phyloP scores from a whole-genome alignment of 1,139 yeast genomes.

The Geotrichum phurueaensis region DNA sequence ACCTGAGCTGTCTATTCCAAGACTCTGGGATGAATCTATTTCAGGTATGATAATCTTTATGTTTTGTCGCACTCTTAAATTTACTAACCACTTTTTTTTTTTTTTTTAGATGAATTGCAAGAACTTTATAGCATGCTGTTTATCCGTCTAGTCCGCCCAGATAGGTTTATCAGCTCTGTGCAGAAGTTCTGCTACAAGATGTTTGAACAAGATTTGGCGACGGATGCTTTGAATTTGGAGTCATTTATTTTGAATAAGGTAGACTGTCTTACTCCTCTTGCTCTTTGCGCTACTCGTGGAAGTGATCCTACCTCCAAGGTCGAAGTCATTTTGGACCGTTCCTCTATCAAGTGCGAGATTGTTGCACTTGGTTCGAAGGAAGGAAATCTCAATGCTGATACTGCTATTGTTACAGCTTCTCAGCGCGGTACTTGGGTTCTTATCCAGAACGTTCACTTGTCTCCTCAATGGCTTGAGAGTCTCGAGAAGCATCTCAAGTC shows the following conservation, averaged over 20 bases:
- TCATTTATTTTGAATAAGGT: constrained; percentile 21
- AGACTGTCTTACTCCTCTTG: constrained; percentile 37
- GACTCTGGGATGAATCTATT: constrained; percentile 16
- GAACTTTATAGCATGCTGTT: constrained; percentile 21
- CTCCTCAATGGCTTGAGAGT: constrained; percentile 55
- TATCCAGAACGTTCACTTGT: constrained; percentile 72
- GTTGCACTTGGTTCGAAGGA: constrained; percentile 77
- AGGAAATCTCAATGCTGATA: constrained; percentile 52
- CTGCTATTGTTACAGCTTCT: constrained; percentile 45
- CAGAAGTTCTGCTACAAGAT: constrained; percentile 18
- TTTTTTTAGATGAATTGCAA: constrained; percentile 20
- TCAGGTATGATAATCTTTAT: constrained; percentile 3
- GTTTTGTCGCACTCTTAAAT: background rate
- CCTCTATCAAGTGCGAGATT: constrained; percentile 34
- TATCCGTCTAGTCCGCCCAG: constrained; percentile 25
- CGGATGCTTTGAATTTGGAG: constrained; percentile 15
- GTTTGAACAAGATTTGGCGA: background rate
- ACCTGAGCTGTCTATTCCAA: constrained; percentile 11
- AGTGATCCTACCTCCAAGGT: constrained; percentile 61
- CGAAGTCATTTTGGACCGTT: constrained; percentile 40
- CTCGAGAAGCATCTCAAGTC: constrained; percentile 45
- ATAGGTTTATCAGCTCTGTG: constrained; percentile 22
- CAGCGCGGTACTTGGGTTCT: constrained; percentile 59
- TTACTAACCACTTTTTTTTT: background rate
- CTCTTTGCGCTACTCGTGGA: constrained; percentile 57